Evolutionary conservation across 768 basidiomycete genomes (phyloP).

Genomic region (Suillus placidus): DNA sequence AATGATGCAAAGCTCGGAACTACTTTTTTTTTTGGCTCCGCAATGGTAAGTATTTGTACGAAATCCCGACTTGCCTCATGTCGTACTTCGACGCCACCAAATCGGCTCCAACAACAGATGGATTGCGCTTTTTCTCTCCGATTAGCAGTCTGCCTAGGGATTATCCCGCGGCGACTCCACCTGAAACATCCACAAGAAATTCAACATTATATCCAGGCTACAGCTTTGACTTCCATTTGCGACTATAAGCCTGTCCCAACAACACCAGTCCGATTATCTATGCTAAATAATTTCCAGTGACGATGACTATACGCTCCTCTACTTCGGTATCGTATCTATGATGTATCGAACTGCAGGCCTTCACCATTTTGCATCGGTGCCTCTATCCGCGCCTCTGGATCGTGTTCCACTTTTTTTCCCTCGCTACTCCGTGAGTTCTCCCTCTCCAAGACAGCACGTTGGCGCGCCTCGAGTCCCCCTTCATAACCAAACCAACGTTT

Average conservation of each 20-base stretch:
- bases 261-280: not conserved
- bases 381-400: slow-evolving; percentile 10
- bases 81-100: not conserved
- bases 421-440: not conserved
- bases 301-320: not conserved
- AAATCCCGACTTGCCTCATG: slow-evolving; percentile 9
- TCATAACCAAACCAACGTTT: slow-evolving; percentile 65
- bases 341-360: not conserved
- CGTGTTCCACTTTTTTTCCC: not conserved
- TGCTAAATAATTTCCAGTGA: not conserved
- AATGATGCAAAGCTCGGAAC: not conserved
- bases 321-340: not conserved
- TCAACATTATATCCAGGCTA: not conserved
- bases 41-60: slow-evolving; percentile 3
- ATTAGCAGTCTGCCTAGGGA: not conserved
- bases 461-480: slow-evolving; percentile 53
- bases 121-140: not conserved
- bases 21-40: slow-evolving; percentile 7
- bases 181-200: not conserved
- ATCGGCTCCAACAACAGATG: slow-evolving; percentile 2
- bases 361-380: slow-evolving; percentile 13
- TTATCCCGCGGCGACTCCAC: not conserved
- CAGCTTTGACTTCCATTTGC: not conserved
- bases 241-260: not conserved
- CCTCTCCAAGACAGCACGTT: slow-evolving; percentile 35